Evolutionary conservation across 345 rosid genomes (phyloP), one percentile per base, ranked within the genome.

Genomic region (Citrus hindsii): DNA sequence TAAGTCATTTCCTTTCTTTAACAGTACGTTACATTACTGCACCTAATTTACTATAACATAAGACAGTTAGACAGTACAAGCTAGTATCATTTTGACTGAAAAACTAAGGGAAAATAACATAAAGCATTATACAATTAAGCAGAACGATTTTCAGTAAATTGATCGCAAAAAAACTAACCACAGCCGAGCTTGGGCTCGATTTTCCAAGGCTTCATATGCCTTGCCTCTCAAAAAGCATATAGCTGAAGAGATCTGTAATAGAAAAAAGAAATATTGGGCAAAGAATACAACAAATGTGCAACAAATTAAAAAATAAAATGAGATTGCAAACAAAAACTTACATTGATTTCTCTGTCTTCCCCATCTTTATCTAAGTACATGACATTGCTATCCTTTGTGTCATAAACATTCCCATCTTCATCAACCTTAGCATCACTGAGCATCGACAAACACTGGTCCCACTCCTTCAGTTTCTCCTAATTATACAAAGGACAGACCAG

Each of bases 261-360:
- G 53, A 58, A 16, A 37, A 9, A 68, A 66, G 61, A 63, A 68
- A 67, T 56, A 8, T 30, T 1, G 55, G 59, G 30, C 37, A 0
- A 69, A 37, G 19, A 67, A 68, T 24, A 38, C 32, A 7, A 18
- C 7, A 56, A 76, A 69, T 38, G 56, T 69, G 61, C 46, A 35
- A 16, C 60, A 58, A 60, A 13, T 13, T 12, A 69, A 59, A 55
- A 42, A 65, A 22, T 7, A 65, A 67, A 14, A 59, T 9, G 24
- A 32, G 12, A 42, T 46, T 22, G 63, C 65, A 60, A 42, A 46
- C 18, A 67, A 69, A 60, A 42, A 66, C 90, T 86, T 72, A 91
- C 99, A 89, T 89, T 92, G 55, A 96, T 94, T 88, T 96, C 99
- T 64, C 95, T 89, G 83, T 94, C 98, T 80, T 92, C 98, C 74